These are phyloP conservation scores for Fomitopsis serialis DNA, from an alignment of 768 basidiomycete genomes.

Conservation along the genomic window DNA sequence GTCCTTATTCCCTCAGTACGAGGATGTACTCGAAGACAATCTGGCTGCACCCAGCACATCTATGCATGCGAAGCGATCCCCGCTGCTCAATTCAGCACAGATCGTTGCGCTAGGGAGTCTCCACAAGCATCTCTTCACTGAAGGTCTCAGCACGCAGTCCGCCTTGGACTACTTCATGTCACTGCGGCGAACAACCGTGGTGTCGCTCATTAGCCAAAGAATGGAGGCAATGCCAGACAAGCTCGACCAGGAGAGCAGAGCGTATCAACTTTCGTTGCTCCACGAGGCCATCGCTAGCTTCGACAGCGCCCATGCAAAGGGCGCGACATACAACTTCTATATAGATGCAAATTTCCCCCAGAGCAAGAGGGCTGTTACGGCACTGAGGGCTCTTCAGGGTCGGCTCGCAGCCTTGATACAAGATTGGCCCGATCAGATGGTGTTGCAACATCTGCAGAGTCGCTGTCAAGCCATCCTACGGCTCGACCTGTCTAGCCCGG, in stretches of 20 bases:
- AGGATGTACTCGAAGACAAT: slow-evolving; percentile 41
- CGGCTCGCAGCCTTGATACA: slow-evolving; percentile 53
- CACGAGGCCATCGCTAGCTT: slow-evolving; percentile 30
- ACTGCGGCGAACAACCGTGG: slow-evolving; percentile 9
- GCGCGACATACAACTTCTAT: slow-evolving; percentile 68
- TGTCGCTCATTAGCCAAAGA: slow-evolving; percentile 8
- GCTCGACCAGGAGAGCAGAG: slow-evolving; percentile 47
- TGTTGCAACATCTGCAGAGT: slow-evolving; percentile 76
- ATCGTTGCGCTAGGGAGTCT: slow-evolving; percentile 38
- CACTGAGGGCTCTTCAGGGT: slow-evolving; percentile 44
- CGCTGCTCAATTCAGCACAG: slow-evolving; percentile 26
- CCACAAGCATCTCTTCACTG: slow-evolving; percentile 40
- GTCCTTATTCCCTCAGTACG: slow-evolving; percentile 81
- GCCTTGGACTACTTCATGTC: slow-evolving; percentile 11
- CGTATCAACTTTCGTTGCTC: slow-evolving; percentile 37
- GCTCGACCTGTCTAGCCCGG: slow-evolving; percentile 59
- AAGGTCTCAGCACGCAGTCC: neutral
- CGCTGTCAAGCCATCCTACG: slow-evolving; percentile 64
- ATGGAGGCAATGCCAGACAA: slow-evolving; percentile 7
- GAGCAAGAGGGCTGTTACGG: slow-evolving; percentile 49
- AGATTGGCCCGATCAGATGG: slow-evolving; percentile 98
- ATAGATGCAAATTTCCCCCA: slow-evolving; percentile 70
- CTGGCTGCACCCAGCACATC: neutral
- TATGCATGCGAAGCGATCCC: slow-evolving; percentile 4
- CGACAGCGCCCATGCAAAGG: slow-evolving; percentile 24